Conservation (phyloP, 2,329 filamentous ascomycete genomes). For the Ophiosphaerella korrae region DNA sequence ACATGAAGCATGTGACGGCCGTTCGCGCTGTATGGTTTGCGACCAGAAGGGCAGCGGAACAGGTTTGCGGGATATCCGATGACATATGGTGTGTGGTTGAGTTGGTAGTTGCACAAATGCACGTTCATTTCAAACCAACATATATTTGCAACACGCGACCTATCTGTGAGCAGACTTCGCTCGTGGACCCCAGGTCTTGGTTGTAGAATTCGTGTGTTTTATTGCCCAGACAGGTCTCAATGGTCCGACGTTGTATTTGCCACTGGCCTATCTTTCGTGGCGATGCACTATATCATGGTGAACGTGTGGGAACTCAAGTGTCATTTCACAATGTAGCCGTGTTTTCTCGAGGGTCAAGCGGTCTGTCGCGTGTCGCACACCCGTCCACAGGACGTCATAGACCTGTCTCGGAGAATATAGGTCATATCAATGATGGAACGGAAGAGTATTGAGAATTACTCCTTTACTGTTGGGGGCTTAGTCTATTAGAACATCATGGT, state of each 20-base stretch:
- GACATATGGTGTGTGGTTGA: conserved; percentile 13
- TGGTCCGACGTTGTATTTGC: not conserved
- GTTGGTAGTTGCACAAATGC: conserved; percentile 16
- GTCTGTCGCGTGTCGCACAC: conserved; percentile 21
- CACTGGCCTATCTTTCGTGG: not conserved
- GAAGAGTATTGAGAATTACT: conserved; percentile 1
- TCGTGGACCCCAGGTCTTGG: conserved; percentile 1
- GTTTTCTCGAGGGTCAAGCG: not conserved
- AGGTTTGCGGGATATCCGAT: conserved; percentile 9
- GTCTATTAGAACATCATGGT: conserved; percentile 21
- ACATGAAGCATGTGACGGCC: not conserved
- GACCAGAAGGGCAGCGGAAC: conserved; percentile 5
- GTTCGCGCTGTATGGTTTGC: conserved; percentile 4
- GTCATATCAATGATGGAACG: conserved; percentile 6
- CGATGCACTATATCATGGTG: too few species aligned
- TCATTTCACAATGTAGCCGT: not conserved
- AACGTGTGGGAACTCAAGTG: not conserved
- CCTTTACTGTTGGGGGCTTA: conserved; percentile 23
- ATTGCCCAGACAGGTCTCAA: not conserved
- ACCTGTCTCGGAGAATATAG: conserved; percentile 7
- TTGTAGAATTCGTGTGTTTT: not conserved
- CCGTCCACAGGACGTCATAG: conserved; percentile 16
- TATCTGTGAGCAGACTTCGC: conserved; percentile 18
- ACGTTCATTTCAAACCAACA: not conserved
- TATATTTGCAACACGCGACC: conserved; percentile 23